phyloP scores from a whole-genome alignment of 768 basidiomycete genomes.

The Boletus insuetus region DNA sequence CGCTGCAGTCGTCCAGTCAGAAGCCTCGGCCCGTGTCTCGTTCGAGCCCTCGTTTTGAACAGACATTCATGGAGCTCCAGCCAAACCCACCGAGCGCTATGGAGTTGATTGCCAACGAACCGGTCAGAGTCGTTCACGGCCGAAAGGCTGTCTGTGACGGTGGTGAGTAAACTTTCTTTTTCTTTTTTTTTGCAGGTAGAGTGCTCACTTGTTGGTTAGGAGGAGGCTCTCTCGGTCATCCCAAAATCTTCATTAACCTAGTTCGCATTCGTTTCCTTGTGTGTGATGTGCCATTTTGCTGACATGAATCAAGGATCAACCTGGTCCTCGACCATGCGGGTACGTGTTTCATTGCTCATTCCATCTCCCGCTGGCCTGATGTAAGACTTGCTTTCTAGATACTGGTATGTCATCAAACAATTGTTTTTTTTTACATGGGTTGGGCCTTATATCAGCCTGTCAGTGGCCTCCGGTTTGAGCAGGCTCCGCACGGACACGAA shows the following conservation, averaged over 20 bases:
- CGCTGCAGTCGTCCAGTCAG: conserved; percentile 76
- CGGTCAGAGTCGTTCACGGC: conserved; percentile 75
- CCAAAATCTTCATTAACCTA: conserved; percentile 94
- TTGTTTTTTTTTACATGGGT: not conserved
- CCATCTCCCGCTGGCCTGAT: conserved; percentile 4
- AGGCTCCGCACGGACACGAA: conserved; percentile 65
- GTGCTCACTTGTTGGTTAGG: conserved; percentile 47
- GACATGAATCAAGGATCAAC: conserved; percentile 63
- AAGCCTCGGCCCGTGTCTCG: conserved; percentile 56
- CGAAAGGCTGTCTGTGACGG: conserved; percentile 93
- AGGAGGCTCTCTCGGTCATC: conserved; percentile 92
- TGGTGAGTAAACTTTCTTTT: conserved; percentile 53
- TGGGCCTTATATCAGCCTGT: conserved; percentile 4
- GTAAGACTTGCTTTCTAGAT: conserved; percentile 33
- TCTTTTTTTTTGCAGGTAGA: not conserved
- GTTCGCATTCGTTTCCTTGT: conserved; percentile 43
- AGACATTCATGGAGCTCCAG: conserved; percentile 83
- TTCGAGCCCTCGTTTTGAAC: conserved; percentile 86
- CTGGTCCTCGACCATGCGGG: conserved; percentile 87
- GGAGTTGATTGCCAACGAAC: conserved; percentile 84
- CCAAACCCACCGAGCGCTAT: conserved; percentile 90
- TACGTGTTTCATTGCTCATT: conserved; percentile 42
- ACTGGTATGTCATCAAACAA: conserved; percentile 41
- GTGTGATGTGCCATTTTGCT: not conserved
- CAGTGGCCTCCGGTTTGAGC: conserved; percentile 90